phyloP scores from a whole-genome alignment of 2,329 filamentous ascomycete species.

The Aspergillus flavus region DNA sequence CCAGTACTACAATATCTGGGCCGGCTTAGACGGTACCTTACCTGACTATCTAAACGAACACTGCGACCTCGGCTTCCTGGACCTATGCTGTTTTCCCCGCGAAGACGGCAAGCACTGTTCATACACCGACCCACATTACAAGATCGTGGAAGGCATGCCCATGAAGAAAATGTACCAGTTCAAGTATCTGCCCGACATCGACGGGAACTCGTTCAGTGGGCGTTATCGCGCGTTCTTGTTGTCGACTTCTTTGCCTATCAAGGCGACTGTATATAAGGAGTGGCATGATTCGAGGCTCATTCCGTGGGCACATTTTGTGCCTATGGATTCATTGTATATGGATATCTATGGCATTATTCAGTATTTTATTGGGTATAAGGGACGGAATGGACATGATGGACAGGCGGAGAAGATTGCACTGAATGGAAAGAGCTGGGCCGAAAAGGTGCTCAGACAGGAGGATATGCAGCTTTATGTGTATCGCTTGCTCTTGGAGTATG shows the following conservation, averaged over 20 bases:
- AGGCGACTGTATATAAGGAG: constrained; percentile 75
- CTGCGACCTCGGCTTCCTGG: constrained; percentile 46
- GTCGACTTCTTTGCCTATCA: constrained; percentile 72
- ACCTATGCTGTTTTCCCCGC: constrained; percentile 48
- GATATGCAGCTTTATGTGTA: constrained; percentile 75
- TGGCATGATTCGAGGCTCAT: constrained; percentile 78
- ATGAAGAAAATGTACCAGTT: constrained; percentile 47
- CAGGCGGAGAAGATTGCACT: constrained; percentile 66
- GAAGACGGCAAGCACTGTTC: constrained; percentile 44
- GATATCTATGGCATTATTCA: constrained; percentile 74
- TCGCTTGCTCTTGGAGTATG: constrained; percentile 66
- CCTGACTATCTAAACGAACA: constrained; percentile 45
- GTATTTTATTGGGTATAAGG: constrained; percentile 68
- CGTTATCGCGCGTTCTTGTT: constrained; percentile 70
- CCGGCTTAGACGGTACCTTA: constrained; percentile 30
- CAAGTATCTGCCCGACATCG: constrained; percentile 76
- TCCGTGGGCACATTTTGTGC: constrained; percentile 79
- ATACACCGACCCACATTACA: constrained; percentile 49
- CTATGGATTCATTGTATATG: constrained; percentile 73
- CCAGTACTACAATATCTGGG: constrained; percentile 47
- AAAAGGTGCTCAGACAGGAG: constrained; percentile 67
- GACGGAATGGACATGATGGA: constrained; percentile 47
- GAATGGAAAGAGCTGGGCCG: constrained; percentile 69
- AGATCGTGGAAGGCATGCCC: constrained; percentile 31
- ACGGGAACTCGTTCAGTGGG: constrained; percentile 72